Evolutionary conservation across 805 yeast genomes (phyloP).

Genomic region (Sungouiozyma ichnusensis): DNA sequence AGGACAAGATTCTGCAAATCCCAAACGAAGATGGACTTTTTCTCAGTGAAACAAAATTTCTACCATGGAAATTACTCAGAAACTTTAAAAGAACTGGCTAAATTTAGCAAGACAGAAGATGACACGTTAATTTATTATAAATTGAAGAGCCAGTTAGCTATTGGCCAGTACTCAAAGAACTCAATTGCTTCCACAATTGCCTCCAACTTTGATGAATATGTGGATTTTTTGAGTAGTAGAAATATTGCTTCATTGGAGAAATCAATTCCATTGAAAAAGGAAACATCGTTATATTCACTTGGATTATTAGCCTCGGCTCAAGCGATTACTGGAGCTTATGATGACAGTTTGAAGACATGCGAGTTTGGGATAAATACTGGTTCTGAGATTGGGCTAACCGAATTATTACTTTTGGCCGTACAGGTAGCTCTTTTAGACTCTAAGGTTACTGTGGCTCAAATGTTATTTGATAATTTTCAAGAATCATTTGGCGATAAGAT

Average conservation of each 20-base stretch:
- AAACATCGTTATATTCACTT: slow-evolving; percentile 14
- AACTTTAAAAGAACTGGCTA: slow-evolving; percentile 33
- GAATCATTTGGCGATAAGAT: slow-evolving; percentile 38
- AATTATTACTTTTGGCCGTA: slow-evolving; percentile 33
- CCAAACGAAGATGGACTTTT: slow-evolving; percentile 34
- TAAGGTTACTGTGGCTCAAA: slow-evolving; percentile 36
- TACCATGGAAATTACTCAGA: slow-evolving; percentile 47
- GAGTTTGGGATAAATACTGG: slow-evolving; percentile 37
- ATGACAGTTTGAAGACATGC: slow-evolving; percentile 31
- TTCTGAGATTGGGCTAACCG: slow-evolving; percentile 29
- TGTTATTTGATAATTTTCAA: slow-evolving; percentile 34
- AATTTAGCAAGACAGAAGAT: slow-evolving; percentile 25
- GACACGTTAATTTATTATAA: slow-evolving; percentile 27
- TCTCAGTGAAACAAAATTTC: slow-evolving; percentile 46
- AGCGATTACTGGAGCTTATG: slow-evolving; percentile 19
- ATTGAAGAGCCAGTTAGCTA: slow-evolving; percentile 26
- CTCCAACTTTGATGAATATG: slow-evolving; percentile 24
- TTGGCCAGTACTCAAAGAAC: slow-evolving; percentile 15
- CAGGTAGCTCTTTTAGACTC: slow-evolving; percentile 33
- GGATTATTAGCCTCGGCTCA: slow-evolving; percentile 22
- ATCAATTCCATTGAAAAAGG: slow-evolving; percentile 5
- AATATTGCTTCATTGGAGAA: slow-evolving; percentile 8
- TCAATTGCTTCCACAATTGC: slow-evolving; percentile 17
- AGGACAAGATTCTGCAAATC: not conserved
- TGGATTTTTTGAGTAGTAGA: slow-evolving; percentile 13